Evolutionary conservation across 305 asterid genomes (phyloP).

Genomic region (Rubia peregrina): DNA sequence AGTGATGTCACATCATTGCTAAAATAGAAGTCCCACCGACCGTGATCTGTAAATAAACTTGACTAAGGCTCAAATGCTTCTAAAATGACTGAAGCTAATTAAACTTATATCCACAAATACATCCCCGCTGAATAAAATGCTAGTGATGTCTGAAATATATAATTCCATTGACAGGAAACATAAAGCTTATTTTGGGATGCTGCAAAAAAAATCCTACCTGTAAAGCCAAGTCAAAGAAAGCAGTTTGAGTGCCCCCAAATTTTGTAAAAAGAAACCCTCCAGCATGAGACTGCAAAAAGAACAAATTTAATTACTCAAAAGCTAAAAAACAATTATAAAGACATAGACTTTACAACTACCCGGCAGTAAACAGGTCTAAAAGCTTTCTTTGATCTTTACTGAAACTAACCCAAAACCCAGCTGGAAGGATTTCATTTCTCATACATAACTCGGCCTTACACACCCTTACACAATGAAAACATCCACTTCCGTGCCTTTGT

Average conservation of each 20-base stretch:
- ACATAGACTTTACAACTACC: neutral
- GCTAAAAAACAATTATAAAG: neutral
- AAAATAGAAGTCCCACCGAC: neutral
- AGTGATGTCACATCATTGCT: neutral
- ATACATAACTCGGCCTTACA: neutral
- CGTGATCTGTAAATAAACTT: neutral
- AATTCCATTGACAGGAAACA: neutral
- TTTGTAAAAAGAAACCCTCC: conserved; percentile 36
- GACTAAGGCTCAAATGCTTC: neutral
- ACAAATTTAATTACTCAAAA: neutral
- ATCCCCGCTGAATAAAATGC: neutral
- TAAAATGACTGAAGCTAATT: neutral
- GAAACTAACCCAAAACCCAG: neutral
- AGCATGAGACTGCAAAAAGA: conserved; percentile 30
- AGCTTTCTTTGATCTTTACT: neutral
- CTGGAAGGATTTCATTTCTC: neutral
- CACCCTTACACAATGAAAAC: neutral
- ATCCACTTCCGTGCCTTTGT: neutral
- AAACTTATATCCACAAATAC: neutral
- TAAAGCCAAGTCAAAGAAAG: conserved; percentile 42
- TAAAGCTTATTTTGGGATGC: neutral
- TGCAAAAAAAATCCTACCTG: conserved; percentile 25
- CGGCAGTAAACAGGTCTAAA: conserved; percentile 6
- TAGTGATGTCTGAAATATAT: neutral
- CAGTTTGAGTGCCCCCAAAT: conserved; percentile 42